Conservation (phyloP, 1,284 basidiomycete genomes). For the Salmacisia buchloeana region DNA sequence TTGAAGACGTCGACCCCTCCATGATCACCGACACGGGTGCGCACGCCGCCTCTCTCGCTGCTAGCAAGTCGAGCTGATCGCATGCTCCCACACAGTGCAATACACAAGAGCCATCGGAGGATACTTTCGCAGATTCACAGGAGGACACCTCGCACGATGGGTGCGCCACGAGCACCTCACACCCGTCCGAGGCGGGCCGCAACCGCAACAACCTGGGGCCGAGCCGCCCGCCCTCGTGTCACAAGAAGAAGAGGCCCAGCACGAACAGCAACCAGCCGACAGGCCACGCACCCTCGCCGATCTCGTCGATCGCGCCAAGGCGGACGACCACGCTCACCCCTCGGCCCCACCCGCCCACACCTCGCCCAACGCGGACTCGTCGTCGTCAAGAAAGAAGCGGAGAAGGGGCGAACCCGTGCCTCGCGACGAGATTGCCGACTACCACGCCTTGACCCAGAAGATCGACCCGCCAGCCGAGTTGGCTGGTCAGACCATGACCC, state of each 20-base stretch:
- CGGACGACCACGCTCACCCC: background rate
- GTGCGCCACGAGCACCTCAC: conserved; percentile 32
- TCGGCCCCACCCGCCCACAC: background rate
- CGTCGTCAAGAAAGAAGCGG: no score
- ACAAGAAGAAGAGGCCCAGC: background rate
- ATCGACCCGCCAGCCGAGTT: conserved; percentile 31
- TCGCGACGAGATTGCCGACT: background rate
- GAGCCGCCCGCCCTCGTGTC: background rate
- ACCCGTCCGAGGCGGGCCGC: conserved; percentile 28
- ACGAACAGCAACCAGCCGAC: background rate
- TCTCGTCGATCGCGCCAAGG: no score
- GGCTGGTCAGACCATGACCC: conserved; percentile 28
- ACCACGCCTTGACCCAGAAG: conserved; percentile 14
- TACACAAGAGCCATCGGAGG: conserved; percentile 44
- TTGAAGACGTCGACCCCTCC: conserved; percentile 33
- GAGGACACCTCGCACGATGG: conserved; percentile 41
- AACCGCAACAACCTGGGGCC: background rate
- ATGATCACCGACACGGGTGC: conserved; percentile 39
- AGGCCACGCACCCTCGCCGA: no score
- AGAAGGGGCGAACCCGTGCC: background rate
- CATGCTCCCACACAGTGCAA: conserved; percentile 17
- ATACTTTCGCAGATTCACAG: conserved; percentile 43
- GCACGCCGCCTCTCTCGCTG: background rate
- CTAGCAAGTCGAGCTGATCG: background rate
- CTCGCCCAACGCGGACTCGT: no score